phyloP scores from a whole-genome alignment of 495 filamentous ascomycete species.

The Pseudomonodictys pantanalensis region DNA sequence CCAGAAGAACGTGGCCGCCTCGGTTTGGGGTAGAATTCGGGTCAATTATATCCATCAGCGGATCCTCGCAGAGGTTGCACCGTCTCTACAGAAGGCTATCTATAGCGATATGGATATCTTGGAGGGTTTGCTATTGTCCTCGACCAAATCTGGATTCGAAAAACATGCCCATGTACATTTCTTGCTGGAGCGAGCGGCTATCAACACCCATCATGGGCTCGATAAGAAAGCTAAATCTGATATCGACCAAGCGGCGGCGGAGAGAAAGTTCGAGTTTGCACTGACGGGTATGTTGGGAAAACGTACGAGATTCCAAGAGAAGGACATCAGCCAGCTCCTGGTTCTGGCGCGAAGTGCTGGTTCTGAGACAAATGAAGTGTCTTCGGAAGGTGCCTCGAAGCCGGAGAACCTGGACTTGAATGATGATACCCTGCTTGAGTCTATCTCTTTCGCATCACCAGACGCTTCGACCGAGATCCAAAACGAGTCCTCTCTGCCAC shows the following conservation, averaged over 20 bases:
- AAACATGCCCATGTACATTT: conserved; percentile 52
- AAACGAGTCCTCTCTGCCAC: conserved; percentile 57
- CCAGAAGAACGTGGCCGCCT: conserved; percentile 40
- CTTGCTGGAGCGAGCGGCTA: conserved; percentile 74
- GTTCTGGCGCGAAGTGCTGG: conserved; percentile 76
- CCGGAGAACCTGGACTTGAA: conserved; percentile 74
- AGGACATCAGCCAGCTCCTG: conserved; percentile 84
- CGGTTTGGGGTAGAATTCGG: conserved; percentile 55
- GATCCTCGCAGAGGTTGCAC: conserved; percentile 73
- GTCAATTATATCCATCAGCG: conserved; percentile 85
- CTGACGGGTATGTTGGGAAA: conserved; percentile 86
- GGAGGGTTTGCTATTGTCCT: conserved; percentile 43
- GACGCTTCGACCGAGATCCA: conserved; percentile 38
- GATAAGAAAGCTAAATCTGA: conserved; percentile 72
- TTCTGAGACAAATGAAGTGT: conserved; percentile 2
- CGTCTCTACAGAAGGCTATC: conserved; percentile 57
- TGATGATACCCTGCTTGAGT: conserved; percentile 90
- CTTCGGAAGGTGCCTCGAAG: conserved; percentile 28
- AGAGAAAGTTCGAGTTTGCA: conserved; percentile 72
- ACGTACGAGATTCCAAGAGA: conserved; percentile 87
- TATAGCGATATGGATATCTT: conserved; percentile 53
- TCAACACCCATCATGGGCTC: conserved; percentile 80
- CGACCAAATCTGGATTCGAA: neutral
- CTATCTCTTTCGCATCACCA: conserved; percentile 68
- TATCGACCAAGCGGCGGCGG: conserved; percentile 60